These are phyloP conservation scores for Penicillium palitans DNA, from an alignment of 2,329 filamentous ascomycete genomes.

Conservation along the genomic window DNA sequence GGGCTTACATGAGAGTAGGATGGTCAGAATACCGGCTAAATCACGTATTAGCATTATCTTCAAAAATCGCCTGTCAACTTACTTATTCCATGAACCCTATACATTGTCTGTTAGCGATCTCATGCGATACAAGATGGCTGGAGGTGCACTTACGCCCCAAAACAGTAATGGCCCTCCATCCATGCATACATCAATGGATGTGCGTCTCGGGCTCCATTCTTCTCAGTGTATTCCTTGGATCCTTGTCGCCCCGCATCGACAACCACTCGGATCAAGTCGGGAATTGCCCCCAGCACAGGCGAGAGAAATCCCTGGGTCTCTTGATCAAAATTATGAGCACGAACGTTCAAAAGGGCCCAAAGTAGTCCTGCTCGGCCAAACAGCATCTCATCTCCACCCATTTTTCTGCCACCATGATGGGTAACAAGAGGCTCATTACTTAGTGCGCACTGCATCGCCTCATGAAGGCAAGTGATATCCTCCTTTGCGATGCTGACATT, in stretches of 20 bases:
- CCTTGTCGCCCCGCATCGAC: constrained; percentile 38
- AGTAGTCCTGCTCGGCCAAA: constrained; percentile 43
- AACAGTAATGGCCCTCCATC: constrained; percentile 37
- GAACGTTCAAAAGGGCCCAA: constrained; percentile 38
- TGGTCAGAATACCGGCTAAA: constrained; percentile 39
- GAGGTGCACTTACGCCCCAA: constrained; percentile 39
- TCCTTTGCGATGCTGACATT: constrained; percentile 22
- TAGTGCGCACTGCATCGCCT: constrained; percentile 33
- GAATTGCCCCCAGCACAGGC: constrained; percentile 31
- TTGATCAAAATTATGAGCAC: constrained; percentile 28
- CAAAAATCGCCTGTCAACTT: constrained; percentile 13
- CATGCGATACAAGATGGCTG: neutral
- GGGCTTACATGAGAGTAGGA: constrained; percentile 37
- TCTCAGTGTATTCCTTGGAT: constrained; percentile 30
- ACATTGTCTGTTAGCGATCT: constrained; percentile 1
- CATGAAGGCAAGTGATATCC: constrained; percentile 32
- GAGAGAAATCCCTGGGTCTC: constrained; percentile 21
- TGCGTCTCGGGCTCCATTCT: constrained; percentile 32
- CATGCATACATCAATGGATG: constrained; percentile 46
- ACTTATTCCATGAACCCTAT: constrained; percentile 35
- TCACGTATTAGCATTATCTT: neutral
- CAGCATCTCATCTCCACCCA: constrained; percentile 42
- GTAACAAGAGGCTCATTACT: constrained; percentile 30
- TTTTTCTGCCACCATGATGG: constrained; percentile 29
- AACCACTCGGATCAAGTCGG: constrained; percentile 35